phyloP scores from a whole-genome alignment of 176 grass and related monocot species.

The Otatea glauca region DNA sequence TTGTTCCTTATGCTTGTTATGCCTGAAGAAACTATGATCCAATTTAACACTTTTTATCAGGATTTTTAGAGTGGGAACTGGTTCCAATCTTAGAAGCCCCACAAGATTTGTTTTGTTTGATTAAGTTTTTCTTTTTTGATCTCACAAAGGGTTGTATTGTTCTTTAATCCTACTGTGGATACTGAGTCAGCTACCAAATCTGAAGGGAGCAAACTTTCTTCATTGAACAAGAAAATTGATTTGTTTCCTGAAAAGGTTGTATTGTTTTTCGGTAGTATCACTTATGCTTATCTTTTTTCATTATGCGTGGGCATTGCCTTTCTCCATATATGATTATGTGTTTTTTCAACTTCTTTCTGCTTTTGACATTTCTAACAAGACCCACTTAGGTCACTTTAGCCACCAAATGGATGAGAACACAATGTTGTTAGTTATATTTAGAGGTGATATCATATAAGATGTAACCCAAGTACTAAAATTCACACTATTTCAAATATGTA shows the following conservation, averaged over 20 bases:
- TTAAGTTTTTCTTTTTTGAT: no score
- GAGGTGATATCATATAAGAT: conserved; percentile 17
- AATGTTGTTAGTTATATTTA: conserved; percentile 25
- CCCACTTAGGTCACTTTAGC: background rate
- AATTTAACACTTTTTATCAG: no score
- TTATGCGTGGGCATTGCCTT: conserved; percentile 14
- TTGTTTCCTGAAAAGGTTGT: conserved; percentile 91
- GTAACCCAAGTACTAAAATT: conserved; percentile 17
- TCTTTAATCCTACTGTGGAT: conserved; percentile 51
- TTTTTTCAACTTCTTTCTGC: conserved; percentile 26
- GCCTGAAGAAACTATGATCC: no score
- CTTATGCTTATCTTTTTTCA: conserved; percentile 39
- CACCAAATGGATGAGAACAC: conserved; percentile 18
- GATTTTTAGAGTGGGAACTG: no score
- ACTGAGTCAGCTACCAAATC: conserved; percentile 56
- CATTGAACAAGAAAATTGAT: conserved; percentile 78
- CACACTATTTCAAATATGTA: background rate
- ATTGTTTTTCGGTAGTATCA: conserved; percentile 42
- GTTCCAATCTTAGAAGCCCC: no score
- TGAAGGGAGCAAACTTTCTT: conserved; percentile 63
- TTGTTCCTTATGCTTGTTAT: no score
- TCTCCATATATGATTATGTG: conserved; percentile 16
- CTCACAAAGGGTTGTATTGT: no score
- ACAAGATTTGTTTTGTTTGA: no score
- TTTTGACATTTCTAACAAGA: conserved; percentile 13